A percentile compares a stretch with the other conserved stretches of the same genome.
Conservation (phyloP, 1,284 basidiomycete genomes). For the Tylopilus orsonianus region DNA sequence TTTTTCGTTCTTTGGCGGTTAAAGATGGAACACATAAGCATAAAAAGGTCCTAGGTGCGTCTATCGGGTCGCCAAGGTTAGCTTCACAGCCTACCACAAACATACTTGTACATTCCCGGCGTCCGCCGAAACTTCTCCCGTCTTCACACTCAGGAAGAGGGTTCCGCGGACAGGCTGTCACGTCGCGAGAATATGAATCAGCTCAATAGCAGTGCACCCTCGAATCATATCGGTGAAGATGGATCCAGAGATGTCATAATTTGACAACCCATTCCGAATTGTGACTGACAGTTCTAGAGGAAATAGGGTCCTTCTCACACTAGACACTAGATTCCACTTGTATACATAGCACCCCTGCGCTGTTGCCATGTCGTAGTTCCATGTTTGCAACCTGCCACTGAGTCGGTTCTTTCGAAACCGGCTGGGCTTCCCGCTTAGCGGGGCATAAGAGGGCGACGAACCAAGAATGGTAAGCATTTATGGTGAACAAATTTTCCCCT, state of each 20-base stretch:
- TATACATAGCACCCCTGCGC: not conserved
- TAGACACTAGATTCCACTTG: not conserved
- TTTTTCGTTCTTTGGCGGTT: not conserved
- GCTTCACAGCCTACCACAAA: too few species aligned
- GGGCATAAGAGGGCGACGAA: conserved; percentile 2
- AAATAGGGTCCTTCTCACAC: not conserved
- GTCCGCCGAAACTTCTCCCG: not conserved
- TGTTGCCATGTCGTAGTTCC: conserved; percentile 11
- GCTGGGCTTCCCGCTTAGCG: not conserved
- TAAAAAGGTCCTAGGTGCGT: not conserved
- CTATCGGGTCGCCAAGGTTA: not conserved
- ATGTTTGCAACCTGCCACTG: conserved; percentile 1
- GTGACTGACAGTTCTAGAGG: not conserved
- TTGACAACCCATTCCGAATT: not conserved
- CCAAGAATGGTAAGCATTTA: not conserved
- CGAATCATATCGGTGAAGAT: too few species aligned
- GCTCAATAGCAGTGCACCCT: too few species aligned
- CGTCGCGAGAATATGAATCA: not conserved
- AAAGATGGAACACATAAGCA: too few species aligned
- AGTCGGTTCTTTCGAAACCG: not conserved
- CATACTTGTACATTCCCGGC: not conserved
- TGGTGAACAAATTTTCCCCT: not conserved
- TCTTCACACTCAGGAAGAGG: not conserved
- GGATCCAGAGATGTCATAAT: too few species aligned
- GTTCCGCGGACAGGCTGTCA: not conserved